These are phyloP conservation scores for Candida jianshihensis DNA, from an alignment of 805 yeast genomes.

Conservation along the genomic window DNA sequence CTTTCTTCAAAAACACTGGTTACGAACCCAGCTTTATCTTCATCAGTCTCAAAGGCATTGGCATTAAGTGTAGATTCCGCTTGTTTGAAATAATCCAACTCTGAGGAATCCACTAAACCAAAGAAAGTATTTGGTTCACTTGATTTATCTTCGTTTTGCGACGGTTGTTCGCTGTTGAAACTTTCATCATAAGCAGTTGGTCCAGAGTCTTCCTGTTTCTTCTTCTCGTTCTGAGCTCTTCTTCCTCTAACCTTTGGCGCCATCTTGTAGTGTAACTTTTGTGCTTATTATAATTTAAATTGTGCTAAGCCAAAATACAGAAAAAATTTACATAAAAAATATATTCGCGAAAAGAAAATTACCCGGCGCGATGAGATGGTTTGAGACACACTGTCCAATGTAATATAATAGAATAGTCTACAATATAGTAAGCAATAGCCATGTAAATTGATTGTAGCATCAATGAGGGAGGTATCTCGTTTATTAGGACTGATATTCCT, in stretches of 20 bases:
- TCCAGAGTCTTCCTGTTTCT: slow-evolving; percentile 4
- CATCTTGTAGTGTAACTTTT: neutral
- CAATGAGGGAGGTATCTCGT: too few species aligned
- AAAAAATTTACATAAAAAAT: too few species aligned
- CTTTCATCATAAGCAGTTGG: too few species aligned
- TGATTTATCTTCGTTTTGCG: slow-evolving; percentile 10
- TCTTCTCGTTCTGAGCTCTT: slow-evolving; percentile 26
- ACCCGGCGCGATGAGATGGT: slow-evolving; percentile 8
- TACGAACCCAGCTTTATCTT: slow-evolving; percentile 69
- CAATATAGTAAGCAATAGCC: too few species aligned
- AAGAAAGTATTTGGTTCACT: slow-evolving; percentile 49
- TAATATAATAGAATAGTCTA: too few species aligned
- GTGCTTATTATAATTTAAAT: neutral
- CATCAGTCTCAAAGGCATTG: slow-evolving; percentile 66
- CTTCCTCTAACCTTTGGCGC: slow-evolving; percentile 36
- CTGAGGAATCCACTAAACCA: slow-evolving; percentile 80
- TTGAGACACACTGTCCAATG: neutral
- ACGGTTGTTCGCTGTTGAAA: slow-evolving; percentile 10
- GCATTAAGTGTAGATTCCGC: slow-evolving; percentile 84
- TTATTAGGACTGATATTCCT: too few species aligned
- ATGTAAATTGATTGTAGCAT: too few species aligned
- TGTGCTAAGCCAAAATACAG: too few species aligned
- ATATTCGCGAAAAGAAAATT: neutral
- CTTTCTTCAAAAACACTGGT: slow-evolving; percentile 79
- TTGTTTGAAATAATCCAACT: slow-evolving; percentile 85